Evolutionary conservation across 768 basidiomycete species (phyloP), one percentile per base, ranked within the genome.

Genomic region (Wakefieldia striispora): DNA sequence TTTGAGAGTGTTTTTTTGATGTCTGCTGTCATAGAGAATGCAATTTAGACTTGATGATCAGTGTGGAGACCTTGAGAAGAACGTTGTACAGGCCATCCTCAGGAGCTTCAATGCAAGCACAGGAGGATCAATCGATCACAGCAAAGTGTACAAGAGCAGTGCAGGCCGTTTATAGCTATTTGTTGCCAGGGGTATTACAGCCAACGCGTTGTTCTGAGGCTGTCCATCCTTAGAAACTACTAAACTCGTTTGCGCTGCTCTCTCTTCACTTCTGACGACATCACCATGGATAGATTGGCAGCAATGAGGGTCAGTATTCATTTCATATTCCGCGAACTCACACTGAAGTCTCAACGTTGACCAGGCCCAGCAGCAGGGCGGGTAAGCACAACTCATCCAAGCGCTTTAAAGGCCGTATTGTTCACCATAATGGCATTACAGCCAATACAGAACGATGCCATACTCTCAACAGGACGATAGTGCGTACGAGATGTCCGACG

Each of bases 231-330:
- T 20, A 46, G 24, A 35, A 36, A 43, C 53, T 12, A 35, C 43
- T 19, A 17, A 24, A 11, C 24, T 36, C 26, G 20, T 38, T 19
- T n/a, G 31, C 13, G 13, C 13, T 13, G 13, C 12, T 16, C 12
- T 20, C 64, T 57, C 50, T 56, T 69, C 60, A 58, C 87, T 14
- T 45, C 47, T 91, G 84, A 89, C 92, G 65, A 65, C 50, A 41
- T 21, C 27, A 58, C 49, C 57, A 83, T 92, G 81, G 91, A 95
- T 75, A 83, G 92, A 78, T 80, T 95, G 57, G 91, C 89, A 61
- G 88, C 86, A 55, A 82, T 88, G 83, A 82, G 89, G 73, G 88
- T 89, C 51, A 50, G 82, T 66, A 3, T 34, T 23, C 14, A 2
- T 10, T 43, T 39, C 0, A 7, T 5, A 26, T 43, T 20, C 13